Evolutionary conservation across 2,329 filamentous ascomycete genomes (phyloP).

Genomic region (Penicillium sclerotigenum): DNA sequence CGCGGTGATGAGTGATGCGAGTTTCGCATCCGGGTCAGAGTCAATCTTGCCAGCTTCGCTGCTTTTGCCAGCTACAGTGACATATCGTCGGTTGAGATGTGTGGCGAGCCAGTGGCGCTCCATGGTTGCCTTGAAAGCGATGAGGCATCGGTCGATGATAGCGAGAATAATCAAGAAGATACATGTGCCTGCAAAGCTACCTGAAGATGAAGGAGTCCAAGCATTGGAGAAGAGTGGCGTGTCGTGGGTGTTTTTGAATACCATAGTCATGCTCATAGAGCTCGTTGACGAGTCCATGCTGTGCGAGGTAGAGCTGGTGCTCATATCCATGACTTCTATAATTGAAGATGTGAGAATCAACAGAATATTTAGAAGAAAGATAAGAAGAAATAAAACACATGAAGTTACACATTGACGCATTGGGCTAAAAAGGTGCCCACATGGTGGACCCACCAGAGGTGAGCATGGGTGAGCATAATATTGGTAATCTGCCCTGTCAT

Average conservation of each 20-base stretch:
- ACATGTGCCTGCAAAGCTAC: slow-evolving; percentile 81
- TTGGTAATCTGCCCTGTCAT: slow-evolving; percentile 3
- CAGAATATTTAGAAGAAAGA: not conserved
- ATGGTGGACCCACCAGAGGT: not conserved
- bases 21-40: slow-evolving; percentile 60
- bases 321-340: slow-evolving; percentile 13
- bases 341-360: not conserved
- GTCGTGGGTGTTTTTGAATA: slow-evolving; percentile 55
- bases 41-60: slow-evolving; percentile 59
- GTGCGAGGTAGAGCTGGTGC: slow-evolving; percentile 1
- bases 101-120: slow-evolving; percentile 65
- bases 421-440: not conserved
- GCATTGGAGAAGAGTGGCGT: slow-evolving; percentile 64
- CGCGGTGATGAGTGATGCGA: slow-evolving; percentile 63
- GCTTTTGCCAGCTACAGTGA: slow-evolving; percentile 66
- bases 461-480: slow-evolving; percentile 7
- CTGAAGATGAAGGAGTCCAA: slow-evolving; percentile 71
- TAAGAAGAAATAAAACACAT: not conserved
- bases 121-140: slow-evolving; percentile 64
- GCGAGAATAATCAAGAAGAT: slow-evolving; percentile 83
- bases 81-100: slow-evolving; percentile 72
- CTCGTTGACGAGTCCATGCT: not conserved
- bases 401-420: not conserved
- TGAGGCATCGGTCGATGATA: slow-evolving; percentile 64
- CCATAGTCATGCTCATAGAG: slow-evolving; percentile 35